Evolutionary conservation across 2,329 filamentous ascomycete species (phyloP).

Genomic region (Juglanconis sp.): DNA sequence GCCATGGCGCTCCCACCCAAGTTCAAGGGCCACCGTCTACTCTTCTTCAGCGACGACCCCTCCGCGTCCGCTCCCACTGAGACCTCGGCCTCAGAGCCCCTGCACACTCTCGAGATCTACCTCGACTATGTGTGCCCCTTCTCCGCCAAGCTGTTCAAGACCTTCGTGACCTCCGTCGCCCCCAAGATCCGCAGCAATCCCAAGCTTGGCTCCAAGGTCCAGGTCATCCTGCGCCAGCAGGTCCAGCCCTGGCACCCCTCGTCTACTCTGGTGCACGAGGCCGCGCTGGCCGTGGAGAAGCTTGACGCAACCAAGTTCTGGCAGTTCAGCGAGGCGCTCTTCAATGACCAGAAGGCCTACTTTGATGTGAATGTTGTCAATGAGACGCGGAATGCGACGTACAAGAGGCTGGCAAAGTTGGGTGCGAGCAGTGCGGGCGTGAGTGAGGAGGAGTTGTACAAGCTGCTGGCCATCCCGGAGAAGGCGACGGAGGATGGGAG

Average conservation of each 20-base stretch:
- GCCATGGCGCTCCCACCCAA: constrained; percentile 74
- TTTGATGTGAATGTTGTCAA: constrained; percentile 84
- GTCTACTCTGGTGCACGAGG: constrained; percentile 74
- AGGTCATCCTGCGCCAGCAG: constrained; percentile 85
- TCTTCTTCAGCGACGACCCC: constrained; percentile 38
- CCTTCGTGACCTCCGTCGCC: constrained; percentile 63
- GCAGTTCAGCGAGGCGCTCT: constrained; percentile 68
- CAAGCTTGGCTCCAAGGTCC: constrained; percentile 51
- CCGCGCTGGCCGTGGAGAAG: constrained; percentile 74
- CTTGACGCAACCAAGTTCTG: constrained; percentile 72
- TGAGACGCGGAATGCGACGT: constrained; percentile 82
- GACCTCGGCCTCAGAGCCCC: constrained; percentile 35
- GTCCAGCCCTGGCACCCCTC: constrained; percentile 95
- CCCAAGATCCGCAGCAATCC: constrained; percentile 63
- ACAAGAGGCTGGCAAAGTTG: constrained; percentile 73
- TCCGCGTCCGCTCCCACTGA: constrained; percentile 30
- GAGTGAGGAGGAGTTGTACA: constrained; percentile 66
- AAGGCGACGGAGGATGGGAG: constrained; percentile 64
- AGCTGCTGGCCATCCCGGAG: constrained; percentile 65
- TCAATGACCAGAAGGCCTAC: constrained; percentile 66
- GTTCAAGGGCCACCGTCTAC: constrained; percentile 69
- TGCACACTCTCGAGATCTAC: constrained; percentile 63
- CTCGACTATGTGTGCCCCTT: constrained; percentile 89
- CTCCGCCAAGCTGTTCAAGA: constrained; percentile 69
- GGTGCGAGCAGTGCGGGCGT: constrained; percentile 64